Conservation (phyloP, 164 flowering plant species). For the Umbilicus rupestris region DNA sequence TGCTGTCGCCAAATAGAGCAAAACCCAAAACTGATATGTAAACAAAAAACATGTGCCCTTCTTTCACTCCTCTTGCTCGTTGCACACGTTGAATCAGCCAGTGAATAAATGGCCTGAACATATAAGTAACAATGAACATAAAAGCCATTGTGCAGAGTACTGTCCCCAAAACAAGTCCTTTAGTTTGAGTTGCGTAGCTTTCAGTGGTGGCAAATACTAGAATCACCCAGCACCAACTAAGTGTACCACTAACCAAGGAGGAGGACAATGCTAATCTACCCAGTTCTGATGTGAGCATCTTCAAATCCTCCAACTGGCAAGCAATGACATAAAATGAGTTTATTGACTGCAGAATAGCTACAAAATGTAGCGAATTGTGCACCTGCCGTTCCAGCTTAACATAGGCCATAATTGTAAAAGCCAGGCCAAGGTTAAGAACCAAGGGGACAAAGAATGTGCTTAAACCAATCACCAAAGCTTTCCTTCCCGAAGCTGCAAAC, state of each 20-base stretch:
- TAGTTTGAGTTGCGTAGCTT: neutral
- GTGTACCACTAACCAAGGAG: slow-evolving; percentile 13
- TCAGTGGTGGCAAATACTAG: neutral
- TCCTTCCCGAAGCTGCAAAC: slow-evolving; percentile 15
- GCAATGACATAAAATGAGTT: slow-evolving; percentile 20
- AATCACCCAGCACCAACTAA: neutral
- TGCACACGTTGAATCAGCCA: slow-evolving; percentile 9
- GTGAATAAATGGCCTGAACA: slow-evolving; percentile 14
- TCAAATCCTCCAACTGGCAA: slow-evolving; percentile 16
- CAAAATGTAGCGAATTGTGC: neutral
- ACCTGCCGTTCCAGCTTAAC: neutral
- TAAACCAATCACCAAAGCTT: slow-evolving; percentile 16
- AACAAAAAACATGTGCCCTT: slow-evolving; percentile 8
- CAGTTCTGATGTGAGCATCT: slow-evolving; percentile 25
- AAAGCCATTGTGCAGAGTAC: neutral
- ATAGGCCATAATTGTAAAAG: neutral
- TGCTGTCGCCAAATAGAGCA: slow-evolving; percentile 9
- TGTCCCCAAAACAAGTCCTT: neutral
- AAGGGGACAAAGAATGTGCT: slow-evolving; percentile 10
- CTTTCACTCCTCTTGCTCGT: slow-evolving; percentile 10
- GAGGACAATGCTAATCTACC: slow-evolving; percentile 19
- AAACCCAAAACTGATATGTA: slow-evolving; percentile 5
- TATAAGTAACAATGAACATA: neutral
- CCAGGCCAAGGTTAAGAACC: neutral
- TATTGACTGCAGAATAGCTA: slow-evolving; percentile 9